Evolutionary conservation across 179 eudicot species (phyloP).

Genomic region (Nepenthes alata): DNA sequence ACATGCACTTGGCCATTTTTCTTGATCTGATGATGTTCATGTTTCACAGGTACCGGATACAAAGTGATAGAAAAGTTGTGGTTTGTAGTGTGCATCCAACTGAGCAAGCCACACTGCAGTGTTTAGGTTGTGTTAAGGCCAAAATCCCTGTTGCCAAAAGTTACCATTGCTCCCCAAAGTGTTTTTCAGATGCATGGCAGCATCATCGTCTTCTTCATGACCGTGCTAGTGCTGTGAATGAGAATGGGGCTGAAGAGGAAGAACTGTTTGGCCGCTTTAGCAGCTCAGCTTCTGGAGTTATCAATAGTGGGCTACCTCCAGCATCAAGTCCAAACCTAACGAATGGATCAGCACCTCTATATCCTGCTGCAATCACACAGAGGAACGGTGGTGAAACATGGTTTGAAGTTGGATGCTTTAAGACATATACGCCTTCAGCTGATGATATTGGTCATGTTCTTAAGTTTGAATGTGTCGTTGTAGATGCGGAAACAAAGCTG

Average conservation of each 20-base stretch:
- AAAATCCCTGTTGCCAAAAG: conserved; percentile 80
- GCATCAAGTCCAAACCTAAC: conserved; percentile 52
- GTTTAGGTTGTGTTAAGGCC: conserved; percentile 86
- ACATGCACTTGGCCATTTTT: too few species aligned
- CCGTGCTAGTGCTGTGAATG: conserved; percentile 77
- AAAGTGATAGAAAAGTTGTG: conserved; percentile 81
- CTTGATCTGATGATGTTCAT: not conserved
- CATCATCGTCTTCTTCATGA: conserved; percentile 95
- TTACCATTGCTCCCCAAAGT: conserved; percentile 89
- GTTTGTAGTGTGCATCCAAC: conserved; percentile 92
- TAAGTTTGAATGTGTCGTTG: conserved; percentile 78
- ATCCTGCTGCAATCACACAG: conserved; percentile 59
- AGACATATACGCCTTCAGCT: conserved; percentile 80
- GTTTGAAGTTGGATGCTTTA: conserved; percentile 79
- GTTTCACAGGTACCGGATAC: conserved; percentile 74
- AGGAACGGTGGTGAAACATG: conserved; percentile 90
- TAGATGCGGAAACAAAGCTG: conserved; percentile 62
- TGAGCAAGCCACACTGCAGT: conserved; percentile 90
- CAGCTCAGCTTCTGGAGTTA: conserved; percentile 56
- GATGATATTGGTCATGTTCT: conserved; percentile 93
- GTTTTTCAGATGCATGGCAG: conserved; percentile 98
- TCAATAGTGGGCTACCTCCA: conserved; percentile 32
- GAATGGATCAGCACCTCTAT: conserved; percentile 54
- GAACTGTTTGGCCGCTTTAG: conserved; percentile 76
- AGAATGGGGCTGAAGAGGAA: conserved; percentile 83